Evolutionary conservation across 345 rosid genomes (phyloP).

Genomic region (Syzygium grande): DNA sequence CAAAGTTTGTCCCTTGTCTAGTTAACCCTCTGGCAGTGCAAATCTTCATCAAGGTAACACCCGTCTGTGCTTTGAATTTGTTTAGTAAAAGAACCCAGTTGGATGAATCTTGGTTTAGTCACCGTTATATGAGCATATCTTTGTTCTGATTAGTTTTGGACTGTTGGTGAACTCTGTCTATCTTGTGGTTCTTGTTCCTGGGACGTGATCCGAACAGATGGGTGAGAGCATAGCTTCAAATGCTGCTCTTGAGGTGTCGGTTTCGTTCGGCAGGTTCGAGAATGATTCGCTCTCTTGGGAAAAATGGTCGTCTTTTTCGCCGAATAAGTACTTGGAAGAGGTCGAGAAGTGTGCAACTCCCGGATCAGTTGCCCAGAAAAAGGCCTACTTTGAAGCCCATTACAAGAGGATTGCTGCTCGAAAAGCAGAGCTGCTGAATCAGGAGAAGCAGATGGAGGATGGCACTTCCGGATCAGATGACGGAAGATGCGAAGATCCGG

Average conservation of each 20-base stretch:
- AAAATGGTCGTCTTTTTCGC: constrained; percentile 83
- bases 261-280: constrained; percentile 89
- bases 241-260: constrained; percentile 43
- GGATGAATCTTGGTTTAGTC: neutral
- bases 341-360: constrained; percentile 93
- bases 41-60: neutral
- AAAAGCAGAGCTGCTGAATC: constrained; percentile 65
- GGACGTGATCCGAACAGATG: neutral
- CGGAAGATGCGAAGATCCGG: constrained; percentile 20
- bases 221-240: neutral
- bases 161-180: neutral
- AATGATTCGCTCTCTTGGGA: constrained; percentile 93
- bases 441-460: constrained; percentile 47
- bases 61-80: neutral
- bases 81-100: neutral
- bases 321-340: constrained; percentile 93
- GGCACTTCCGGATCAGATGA: constrained; percentile 10
- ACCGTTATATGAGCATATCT: neutral
- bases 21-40: neutral
- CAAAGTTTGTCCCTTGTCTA: neutral
- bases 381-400: constrained; percentile 95
- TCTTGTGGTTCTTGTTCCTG: neutral
- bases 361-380: constrained; percentile 95
- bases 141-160: neutral
- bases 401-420: constrained; percentile 83